Percentiles rank a stretch among this genome's conserved stretches.
phyloP scores from a whole-genome alignment of 2,329 filamentous ascomycete species.

The Fusarium luffae region DNA sequence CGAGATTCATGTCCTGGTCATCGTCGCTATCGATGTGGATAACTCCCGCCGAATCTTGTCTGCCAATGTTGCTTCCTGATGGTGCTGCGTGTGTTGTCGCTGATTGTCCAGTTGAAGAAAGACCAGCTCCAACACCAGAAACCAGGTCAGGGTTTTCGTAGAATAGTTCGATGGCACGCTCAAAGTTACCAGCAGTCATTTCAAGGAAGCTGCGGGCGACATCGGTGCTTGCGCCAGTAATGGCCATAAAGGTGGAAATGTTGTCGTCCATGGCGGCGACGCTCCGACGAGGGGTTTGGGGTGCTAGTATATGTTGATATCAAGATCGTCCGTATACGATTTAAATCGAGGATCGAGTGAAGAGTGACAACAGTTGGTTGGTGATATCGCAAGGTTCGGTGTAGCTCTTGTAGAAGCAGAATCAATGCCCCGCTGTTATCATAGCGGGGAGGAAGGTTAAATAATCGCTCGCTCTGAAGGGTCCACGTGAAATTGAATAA shows the following conservation, averaged over 20 bases:
- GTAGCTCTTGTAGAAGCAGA: slow-evolving; percentile 24
- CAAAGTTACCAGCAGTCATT: slow-evolving; percentile 84
- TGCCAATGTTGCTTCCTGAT: slow-evolving; percentile 43
- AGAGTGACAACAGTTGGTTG: not conserved
- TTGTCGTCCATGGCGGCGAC: slow-evolving; percentile 71
- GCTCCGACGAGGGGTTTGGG: not conserved
- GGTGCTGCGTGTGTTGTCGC: slow-evolving; percentile 40
- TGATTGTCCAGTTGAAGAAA: slow-evolving; percentile 39
- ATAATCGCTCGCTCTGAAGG: not conserved
- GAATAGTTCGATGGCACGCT: slow-evolving; percentile 88
- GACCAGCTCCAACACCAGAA: slow-evolving; percentile 50
- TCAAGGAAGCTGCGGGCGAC: slow-evolving; percentile 86
- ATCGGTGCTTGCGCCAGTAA: slow-evolving; percentile 79
- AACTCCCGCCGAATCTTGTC: slow-evolving; percentile 52
- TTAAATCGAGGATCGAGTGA: not conserved
- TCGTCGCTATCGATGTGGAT: slow-evolving; percentile 68
- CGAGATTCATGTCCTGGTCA: slow-evolving; percentile 57
- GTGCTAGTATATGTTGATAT: not conserved
- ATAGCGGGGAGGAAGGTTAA: slow-evolving; percentile 18
- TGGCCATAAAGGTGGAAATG: slow-evolving; percentile 80
- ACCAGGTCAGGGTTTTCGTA: slow-evolving; percentile 85
- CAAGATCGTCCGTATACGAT: not conserved
- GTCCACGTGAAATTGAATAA: not conserved
- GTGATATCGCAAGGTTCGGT: slow-evolving; percentile 32
- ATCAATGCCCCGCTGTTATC: slow-evolving; percentile 38